Conservation (phyloP, 345 rosid species). For the Hirschfeldia incana region DNA sequence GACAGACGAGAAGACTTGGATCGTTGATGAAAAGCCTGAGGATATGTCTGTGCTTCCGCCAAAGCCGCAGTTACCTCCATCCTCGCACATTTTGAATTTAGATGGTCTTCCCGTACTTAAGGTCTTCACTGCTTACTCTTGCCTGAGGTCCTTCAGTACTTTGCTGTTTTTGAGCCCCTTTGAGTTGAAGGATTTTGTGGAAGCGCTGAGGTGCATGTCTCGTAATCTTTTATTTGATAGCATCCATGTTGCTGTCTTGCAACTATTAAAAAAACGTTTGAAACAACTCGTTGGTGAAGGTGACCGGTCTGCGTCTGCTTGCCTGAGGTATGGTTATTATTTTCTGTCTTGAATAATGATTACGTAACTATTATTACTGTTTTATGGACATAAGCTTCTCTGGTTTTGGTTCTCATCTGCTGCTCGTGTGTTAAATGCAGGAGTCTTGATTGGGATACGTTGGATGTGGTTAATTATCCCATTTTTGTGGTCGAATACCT, state of each 20-base stretch:
- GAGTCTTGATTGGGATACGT: constrained; percentile 85
- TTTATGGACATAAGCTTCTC: constrained; percentile 11
- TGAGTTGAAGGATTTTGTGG: constrained; percentile 82
- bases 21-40: constrained; percentile 36
- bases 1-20: constrained; percentile 50
- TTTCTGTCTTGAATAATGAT: neutral
- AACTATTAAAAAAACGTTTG: constrained; percentile 69
- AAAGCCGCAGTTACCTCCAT: constrained; percentile 72
- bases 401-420: constrained; percentile 32
- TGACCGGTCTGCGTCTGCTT: constrained; percentile 71
- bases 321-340: constrained; percentile 69
- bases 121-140: constrained; percentile 75
- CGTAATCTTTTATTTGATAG: constrained; percentile 67
- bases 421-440: constrained; percentile 51
- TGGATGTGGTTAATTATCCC: constrained; percentile 89
- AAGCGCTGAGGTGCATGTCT: constrained; percentile 57
- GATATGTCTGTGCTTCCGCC: constrained; percentile 52
- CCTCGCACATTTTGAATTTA: constrained; percentile 61
- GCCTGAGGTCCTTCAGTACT: constrained; percentile 84
- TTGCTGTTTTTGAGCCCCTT: constrained; percentile 89
- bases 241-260: constrained; percentile 82
- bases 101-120: constrained; percentile 63
- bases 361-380: constrained; percentile 1
- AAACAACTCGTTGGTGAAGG: constrained; percentile 76
- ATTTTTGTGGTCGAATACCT: constrained; percentile 79